Conservation (phyloP, 257 asterid species). For the Echium plantagineum region DNA sequence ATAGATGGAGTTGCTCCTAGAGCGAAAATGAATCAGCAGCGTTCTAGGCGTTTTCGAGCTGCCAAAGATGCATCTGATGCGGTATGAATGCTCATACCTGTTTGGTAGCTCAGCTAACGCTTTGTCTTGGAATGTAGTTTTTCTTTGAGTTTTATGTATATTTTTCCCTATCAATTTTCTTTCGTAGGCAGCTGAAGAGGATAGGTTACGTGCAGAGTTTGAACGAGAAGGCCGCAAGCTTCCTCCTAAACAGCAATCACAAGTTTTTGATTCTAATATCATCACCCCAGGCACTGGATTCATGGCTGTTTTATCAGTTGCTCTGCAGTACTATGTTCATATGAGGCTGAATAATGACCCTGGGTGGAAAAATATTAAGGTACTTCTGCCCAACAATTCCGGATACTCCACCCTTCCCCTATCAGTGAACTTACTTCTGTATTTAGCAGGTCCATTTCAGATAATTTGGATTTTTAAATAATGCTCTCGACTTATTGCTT, state of each 20-base stretch:
- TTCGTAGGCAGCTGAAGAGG: constrained; percentile 86
- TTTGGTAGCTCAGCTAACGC: not conserved
- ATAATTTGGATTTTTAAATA: not conserved
- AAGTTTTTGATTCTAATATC: constrained; percentile 75
- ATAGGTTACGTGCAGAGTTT: constrained; percentile 70
- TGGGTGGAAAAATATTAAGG: constrained; percentile 94
- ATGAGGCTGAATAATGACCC: constrained; percentile 74
- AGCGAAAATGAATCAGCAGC: constrained; percentile 96
- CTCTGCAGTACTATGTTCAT: constrained; percentile 79
- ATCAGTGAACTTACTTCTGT: not conserved
- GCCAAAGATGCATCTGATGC: constrained; percentile 95
- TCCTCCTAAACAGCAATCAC: constrained; percentile 79
- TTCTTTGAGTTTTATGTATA: not conserved
- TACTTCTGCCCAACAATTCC: constrained; percentile 13
- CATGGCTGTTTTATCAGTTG: constrained; percentile 79
- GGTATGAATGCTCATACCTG: constrained; percentile 30
- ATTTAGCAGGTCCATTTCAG: not conserved
- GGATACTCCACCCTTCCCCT: not conserved
- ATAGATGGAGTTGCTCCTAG: constrained; percentile 97
- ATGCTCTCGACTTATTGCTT: not conserved
- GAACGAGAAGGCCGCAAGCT: constrained; percentile 83
- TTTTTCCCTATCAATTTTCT: constrained; percentile 8
- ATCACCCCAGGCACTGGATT: constrained; percentile 94
- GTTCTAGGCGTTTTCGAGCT: constrained; percentile 93
- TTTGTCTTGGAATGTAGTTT: not conserved